These are phyloP conservation scores for Xylaria palmicola DNA, from an alignment of 495 filamentous ascomycete species.

Conservation along the genomic window DNA sequence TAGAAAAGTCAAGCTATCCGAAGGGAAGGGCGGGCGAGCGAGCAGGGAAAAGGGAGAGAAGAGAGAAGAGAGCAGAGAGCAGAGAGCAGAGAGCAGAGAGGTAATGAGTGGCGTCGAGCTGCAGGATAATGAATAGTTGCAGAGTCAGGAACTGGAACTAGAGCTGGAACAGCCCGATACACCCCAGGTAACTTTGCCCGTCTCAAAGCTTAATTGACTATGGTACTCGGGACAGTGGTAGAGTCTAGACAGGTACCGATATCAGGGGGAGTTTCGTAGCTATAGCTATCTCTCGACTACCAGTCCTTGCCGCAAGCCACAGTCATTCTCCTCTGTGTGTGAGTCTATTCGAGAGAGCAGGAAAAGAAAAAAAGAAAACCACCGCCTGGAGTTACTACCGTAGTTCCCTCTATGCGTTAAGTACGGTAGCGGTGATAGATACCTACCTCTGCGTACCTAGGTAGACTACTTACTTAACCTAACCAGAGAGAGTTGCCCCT, in stretches of 20 bases:
- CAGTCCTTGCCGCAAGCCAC: background rate
- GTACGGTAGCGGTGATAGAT: too few species aligned
- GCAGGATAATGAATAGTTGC: slow-evolving; percentile 1
- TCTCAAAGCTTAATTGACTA: background rate
- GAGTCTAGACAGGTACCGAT: too few species aligned
- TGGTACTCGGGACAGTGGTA: slow-evolving; percentile 3
- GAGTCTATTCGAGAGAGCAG: too few species aligned
- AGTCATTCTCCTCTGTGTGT: background rate
- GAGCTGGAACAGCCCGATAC: background rate
- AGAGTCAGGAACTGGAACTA: background rate
- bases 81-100: background rate
- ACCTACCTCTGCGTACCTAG: background rate
- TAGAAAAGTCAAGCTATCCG: background rate
- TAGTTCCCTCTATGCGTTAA: too few species aligned
- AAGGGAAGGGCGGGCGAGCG: background rate
- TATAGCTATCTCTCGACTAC: too few species aligned
- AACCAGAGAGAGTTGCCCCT: background rate
- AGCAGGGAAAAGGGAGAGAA: background rate
- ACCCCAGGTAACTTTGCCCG: slow-evolving; percentile 5
- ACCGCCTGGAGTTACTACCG: too few species aligned
- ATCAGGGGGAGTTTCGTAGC: too few species aligned
- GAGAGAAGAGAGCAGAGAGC: background rate
- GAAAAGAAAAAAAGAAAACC: too few species aligned
- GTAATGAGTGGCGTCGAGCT: background rate
- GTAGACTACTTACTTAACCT: background rate